Evolutionary conservation across 2,329 filamentous ascomycete genomes (phyloP).

Genomic region (Chaetomium sp.): DNA sequence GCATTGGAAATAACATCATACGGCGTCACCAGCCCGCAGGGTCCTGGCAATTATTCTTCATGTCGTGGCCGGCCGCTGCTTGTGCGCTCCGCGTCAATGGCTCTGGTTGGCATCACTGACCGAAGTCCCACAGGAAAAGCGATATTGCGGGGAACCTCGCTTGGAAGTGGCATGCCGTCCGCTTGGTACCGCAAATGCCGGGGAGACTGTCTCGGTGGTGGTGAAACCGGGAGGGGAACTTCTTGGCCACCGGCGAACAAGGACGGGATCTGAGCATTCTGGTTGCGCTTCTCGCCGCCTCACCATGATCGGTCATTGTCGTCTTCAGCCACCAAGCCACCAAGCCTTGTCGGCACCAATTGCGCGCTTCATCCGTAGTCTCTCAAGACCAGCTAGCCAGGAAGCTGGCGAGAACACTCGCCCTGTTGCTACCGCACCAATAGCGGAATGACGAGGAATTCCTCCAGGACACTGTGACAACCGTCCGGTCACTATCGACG

Average conservation of each 20-base stretch:
- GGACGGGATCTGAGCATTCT: constrained; percentile 4
- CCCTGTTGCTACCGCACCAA: constrained; percentile 5
- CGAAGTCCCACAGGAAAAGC: background rate
- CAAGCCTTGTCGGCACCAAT: background rate
- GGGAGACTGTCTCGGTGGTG: constrained; percentile 21
- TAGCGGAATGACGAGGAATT: constrained; percentile 1
- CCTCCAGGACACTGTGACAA: background rate
- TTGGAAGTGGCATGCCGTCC: constrained; percentile 23
- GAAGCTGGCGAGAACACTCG: background rate
- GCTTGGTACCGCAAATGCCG: constrained; percentile 30
- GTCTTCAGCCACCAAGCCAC: background rate
- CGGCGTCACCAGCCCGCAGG: background rate
- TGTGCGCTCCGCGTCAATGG: background rate
- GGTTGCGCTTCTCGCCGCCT: background rate
- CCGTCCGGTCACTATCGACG: background rate
- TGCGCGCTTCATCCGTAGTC: background rate
- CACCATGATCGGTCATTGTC: background rate
- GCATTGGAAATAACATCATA: background rate
- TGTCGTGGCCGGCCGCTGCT: background rate
- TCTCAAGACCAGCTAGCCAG: background rate
- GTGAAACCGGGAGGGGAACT: constrained; percentile 19
- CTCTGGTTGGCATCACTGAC: background rate
- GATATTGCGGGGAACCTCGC: constrained; percentile 25
- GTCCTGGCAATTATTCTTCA: background rate
- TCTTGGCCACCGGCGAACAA: constrained; percentile 16